Percentiles rank a stretch among this genome's conserved stretches.
Conservation (phyloP, 345 rosid genomes). For the Melaleuca quinquenervia region DNA sequence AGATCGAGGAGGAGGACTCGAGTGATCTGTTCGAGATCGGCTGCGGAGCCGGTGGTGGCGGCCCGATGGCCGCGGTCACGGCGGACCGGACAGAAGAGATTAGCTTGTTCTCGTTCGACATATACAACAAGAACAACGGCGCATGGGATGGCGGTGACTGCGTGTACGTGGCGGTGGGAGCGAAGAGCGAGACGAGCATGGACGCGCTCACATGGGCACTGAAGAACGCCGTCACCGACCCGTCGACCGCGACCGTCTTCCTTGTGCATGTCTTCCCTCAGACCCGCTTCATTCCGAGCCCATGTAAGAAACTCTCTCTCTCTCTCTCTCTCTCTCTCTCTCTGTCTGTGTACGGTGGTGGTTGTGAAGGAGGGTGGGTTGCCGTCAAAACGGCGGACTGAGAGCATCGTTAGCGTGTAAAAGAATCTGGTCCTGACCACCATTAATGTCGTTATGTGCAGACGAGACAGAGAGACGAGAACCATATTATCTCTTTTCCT, state of each 20-base stretch:
- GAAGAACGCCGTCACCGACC: slow-evolving; percentile 13
- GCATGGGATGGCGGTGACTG: slow-evolving; percentile 20
- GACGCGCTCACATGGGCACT: slow-evolving; percentile 76
- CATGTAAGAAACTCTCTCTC: slow-evolving; percentile 1
- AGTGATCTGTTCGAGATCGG: slow-evolving; percentile 20
- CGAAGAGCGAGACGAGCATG: slow-evolving; percentile 60
- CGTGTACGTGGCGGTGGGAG: slow-evolving; percentile 65
- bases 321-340: background rate
- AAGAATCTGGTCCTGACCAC: background rate
- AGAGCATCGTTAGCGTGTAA: background rate
- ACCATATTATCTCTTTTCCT: background rate
- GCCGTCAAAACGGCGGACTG: background rate
- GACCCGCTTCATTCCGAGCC: slow-evolving; percentile 1
- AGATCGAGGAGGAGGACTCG: slow-evolving; percentile 17
- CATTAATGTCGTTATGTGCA: background rate
- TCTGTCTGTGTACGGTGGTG: background rate
- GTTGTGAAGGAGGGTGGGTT: background rate
- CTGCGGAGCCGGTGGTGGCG: background rate
- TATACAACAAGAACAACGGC: background rate
- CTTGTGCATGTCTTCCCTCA: slow-evolving; percentile 9
- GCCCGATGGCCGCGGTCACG: background rate
- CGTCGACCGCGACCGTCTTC: slow-evolving; percentile 11
- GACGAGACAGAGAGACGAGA: background rate
- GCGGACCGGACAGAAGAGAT: slow-evolving; percentile 20
- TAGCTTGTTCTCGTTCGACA: slow-evolving; percentile 31